Base-by-base conservation (phyloP, 768 basidiomycete genomes). In the Tulasnella sp. region DNA sequence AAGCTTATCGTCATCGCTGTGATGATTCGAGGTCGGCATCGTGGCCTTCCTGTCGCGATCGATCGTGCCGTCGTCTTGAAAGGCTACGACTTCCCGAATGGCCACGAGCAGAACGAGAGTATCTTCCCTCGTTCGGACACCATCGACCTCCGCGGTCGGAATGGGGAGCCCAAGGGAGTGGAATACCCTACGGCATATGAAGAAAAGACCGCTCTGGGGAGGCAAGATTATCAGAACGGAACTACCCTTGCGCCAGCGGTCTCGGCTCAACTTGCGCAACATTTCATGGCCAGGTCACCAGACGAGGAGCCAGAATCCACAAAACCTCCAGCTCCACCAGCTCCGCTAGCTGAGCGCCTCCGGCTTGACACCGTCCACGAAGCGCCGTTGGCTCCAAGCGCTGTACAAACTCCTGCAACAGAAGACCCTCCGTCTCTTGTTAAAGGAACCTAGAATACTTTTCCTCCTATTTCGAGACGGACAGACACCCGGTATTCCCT, bases 1-100 rank as follows among this genome's bases (percentile, higher is more conserved):
- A 99, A 99, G 82, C 86, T 99, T 42, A 89, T 99, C 76, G 79
- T 98, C 36, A 91, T 90, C 80, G 82, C 88, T 12, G 94, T 99
- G 79, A 99, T 99, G 94, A 87, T 99, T 78, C 92, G 97, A 76
- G 95, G 96, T 9, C 88, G 94, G 15, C 96, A 98, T 82, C 91
- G 96, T 68, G 93, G 94, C 45, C 84, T 95, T 8, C 93, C 93
- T 0, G 91, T 93, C 29, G 94, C 93, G 11, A 94, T 96, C 68
- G 93, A 95, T 83, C 89, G 95, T 72, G 93, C 95, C 0, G 88
- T 96, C 72, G 86, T 96, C 81, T 86, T 96, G 17, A 79, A 79
- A 36, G 71, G 69, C 19, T 73, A 78, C 25, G 73, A 78, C 45
- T 42, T 69, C 54, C 77, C 77, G 72, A 77, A 79, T 49, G 37